These are phyloP conservation scores for Lathyrus oleraceus DNA, from an alignment of 306 rosid species.

Conservation along the genomic window DNA sequence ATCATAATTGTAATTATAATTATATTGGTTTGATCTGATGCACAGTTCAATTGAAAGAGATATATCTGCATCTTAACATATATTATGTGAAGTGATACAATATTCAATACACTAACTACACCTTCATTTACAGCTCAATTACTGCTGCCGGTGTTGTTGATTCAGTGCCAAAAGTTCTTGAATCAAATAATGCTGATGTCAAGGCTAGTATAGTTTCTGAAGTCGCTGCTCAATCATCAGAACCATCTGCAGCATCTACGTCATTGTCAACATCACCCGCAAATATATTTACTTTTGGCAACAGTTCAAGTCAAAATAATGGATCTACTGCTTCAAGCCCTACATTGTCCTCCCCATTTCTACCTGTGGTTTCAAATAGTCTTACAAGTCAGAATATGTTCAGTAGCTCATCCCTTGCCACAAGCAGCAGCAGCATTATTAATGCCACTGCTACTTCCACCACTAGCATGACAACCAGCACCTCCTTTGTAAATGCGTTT, in stretches of 20 bases:
- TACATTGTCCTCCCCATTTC: conserved; percentile 34
- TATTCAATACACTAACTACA: neutral
- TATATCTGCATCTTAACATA: neutral
- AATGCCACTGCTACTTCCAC: conserved; percentile 19
- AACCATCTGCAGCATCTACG: conserved; percentile 47
- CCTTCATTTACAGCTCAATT: conserved; percentile 54
- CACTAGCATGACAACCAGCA: conserved; percentile 33
- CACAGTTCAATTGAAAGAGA: neutral
- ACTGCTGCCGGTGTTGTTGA: conserved; percentile 37
- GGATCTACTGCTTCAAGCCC: conserved; percentile 51
- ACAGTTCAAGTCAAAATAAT: conserved; percentile 44
- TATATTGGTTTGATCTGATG: neutral
- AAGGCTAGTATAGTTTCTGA: conserved; percentile 45
- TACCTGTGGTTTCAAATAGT: conserved; percentile 37
- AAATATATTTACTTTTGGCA: conserved; percentile 39
- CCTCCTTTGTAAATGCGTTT: conserved; percentile 33
- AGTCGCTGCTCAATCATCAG: conserved; percentile 41
- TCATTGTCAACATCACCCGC: conserved; percentile 40
- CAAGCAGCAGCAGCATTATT: conserved; percentile 21
- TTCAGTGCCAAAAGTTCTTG: conserved; percentile 40
- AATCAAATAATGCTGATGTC: conserved; percentile 46
- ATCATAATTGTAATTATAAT: neutral
- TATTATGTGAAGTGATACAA: conserved; percentile 22
- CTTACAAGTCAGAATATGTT: conserved; percentile 48
- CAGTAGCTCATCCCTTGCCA: conserved; percentile 38